These are phyloP conservation scores for Lyophyllum decastes DNA, from an alignment of 768 basidiomycete species.

Conservation along the genomic window DNA sequence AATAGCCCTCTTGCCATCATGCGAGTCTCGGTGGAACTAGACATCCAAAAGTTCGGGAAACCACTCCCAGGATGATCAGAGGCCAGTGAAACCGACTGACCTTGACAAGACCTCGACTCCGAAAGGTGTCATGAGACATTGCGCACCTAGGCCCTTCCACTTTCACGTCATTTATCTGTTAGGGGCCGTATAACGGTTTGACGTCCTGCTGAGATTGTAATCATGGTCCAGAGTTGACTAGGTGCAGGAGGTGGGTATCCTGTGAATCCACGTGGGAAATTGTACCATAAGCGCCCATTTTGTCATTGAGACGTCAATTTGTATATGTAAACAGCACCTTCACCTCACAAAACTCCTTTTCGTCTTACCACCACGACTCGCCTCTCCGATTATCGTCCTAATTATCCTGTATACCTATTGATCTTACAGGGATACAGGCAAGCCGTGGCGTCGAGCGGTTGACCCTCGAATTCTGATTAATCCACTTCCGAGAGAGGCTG, in stretches of 20 bases:
- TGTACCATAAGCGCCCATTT: slow-evolving; percentile 14
- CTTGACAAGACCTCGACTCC: background rate
- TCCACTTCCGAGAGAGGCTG: slow-evolving; percentile 6
- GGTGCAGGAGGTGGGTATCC: background rate
- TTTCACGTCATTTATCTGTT: too few species aligned
- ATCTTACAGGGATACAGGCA: background rate
- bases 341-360: too few species aligned
- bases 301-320: background rate
- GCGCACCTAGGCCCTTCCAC: background rate
- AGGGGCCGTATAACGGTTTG: background rate
- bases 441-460: slow-evolving; percentile 12
- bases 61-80: background rate
- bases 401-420: background rate
- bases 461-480: slow-evolving; percentile 6
- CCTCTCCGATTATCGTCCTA: background rate
- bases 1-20: background rate
- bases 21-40: background rate
- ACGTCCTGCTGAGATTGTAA: background rate
- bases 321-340: too few species aligned
- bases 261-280: slow-evolving; percentile 10
- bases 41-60: background rate
- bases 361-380: background rate
- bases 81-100: background rate
- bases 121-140: background rate
- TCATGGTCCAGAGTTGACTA: background rate